Evolutionary conservation across 2,329 filamentous ascomycete genomes (phyloP).

Genomic region (Curvularia eragrostidis): DNA sequence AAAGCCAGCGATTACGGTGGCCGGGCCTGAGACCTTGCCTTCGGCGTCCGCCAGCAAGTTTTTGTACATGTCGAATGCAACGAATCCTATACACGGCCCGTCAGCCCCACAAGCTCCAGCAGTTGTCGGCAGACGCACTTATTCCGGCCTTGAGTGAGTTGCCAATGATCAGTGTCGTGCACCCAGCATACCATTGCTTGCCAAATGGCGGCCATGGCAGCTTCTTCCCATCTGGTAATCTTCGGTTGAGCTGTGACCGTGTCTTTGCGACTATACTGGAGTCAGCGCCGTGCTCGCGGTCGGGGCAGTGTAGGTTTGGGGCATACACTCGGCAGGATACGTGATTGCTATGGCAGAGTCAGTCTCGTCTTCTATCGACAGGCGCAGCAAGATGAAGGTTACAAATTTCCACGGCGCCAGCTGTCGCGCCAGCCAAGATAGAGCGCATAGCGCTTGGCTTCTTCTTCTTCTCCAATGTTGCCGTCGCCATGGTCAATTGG

Average conservation of each 20-base stretch:
- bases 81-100: constrained; percentile 67
- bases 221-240: constrained; percentile 81
- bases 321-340: constrained; percentile 88
- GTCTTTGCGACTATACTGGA: constrained; percentile 81
- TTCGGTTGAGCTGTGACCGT: constrained; percentile 87
- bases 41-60: constrained; percentile 78
- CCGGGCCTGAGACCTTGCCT: constrained; percentile 87
- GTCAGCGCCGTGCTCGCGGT: constrained; percentile 19
- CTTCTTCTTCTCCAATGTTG: constrained; percentile 47
- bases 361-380: constrained; percentile 18
- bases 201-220: constrained; percentile 95
- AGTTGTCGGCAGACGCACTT: constrained; percentile 64
- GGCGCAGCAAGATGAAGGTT: constrained; percentile 35
- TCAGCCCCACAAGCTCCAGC: constrained; percentile 10
- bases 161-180: constrained; percentile 94
- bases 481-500: constrained; percentile 32
- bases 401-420: constrained; percentile 94
- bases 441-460: constrained; percentile 82
- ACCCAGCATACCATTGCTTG: constrained; percentile 94
- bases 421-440: constrained; percentile 89
- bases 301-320: neutral
- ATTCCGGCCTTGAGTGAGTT: constrained; percentile 97
- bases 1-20: constrained; percentile 91
- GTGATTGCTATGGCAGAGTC: constrained; percentile 71
- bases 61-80: constrained; percentile 97